Base-by-base conservation (phyloP, 108 stramenopile genomes). In the Cyclotella baltica region DNA sequence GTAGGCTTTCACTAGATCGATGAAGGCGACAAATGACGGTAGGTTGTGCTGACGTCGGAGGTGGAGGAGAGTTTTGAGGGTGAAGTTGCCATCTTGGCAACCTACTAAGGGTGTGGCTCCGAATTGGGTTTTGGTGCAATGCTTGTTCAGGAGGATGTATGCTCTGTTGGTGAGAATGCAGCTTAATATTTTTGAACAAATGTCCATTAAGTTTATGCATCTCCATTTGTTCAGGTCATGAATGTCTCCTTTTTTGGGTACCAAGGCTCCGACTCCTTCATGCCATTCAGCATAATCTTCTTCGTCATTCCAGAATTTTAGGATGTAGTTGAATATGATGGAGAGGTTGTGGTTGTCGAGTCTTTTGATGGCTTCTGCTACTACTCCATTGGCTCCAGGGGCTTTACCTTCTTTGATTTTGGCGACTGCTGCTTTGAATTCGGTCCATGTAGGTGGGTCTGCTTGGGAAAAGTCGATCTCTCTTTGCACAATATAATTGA, bases 1-100 rank as follows among this genome's bases (percentile, higher is more conserved):
- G 27, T 40, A 70, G 37, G 76, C 76, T 68, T 76, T 76, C 4
- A 76, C 67, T 2, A 76, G 28, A 19, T 68, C 75, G 15, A 59
- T 57, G 46, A 70, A 77, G 3, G 28, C 52, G n/a, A 67, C 51
- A 22, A 48, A 62, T 1, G 62, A 38, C 1, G 27, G 52, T 3
- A 56, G 52, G 35, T 56, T 56, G 69, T 70, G 69, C 18, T 56
- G 20, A 4, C 4, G 56, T 6, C 22, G 66, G 2, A 57, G n/a
- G 67, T 55, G 52, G 10, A 67, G 66, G 2, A 68, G 29, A 0
- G 65, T 37, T 68, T 76, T 76, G 1, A 76, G 20, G 28, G 25
- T 56, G 34, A 68, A 76, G 0, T 35, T 16, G 0, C 65, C 65
- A 36, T 75, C 65, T 15, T 19, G 33, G n/a, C 75, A 67, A 6